Base-by-base conservation (phyloP, 768 basidiomycete genomes). In the Termitomyces sp. region DNA sequence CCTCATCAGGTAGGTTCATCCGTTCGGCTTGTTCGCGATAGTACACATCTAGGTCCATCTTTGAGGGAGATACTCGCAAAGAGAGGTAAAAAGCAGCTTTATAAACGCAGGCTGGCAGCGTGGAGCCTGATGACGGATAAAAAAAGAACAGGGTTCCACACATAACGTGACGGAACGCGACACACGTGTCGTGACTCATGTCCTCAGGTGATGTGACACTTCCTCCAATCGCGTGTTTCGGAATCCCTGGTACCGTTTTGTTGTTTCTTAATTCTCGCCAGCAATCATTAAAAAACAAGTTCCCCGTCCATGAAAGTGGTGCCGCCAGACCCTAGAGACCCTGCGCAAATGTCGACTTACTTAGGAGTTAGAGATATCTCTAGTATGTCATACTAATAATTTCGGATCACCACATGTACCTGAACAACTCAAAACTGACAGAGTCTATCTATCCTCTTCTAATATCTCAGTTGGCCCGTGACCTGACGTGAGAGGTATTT, bases 1-100 rank as follows among this genome's bases (percentile, higher is more conserved):
- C 78, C 66, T 85, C 82, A 41, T 84, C 80, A 3, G 82, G 80
- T 18, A 81, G 59, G 48, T 73, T 76, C 82, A 86, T 81, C 9
- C 74, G 76, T 55, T 69, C 71, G 53, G 86, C 81, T 68, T 81
- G 82, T 67, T 86, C 85, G 22, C 67, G 68, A 63, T 81, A 87
- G 61, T 83, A 86, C 1, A 71, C 68, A 12, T 83, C 75, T 13
- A 78, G 33, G 57, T 78, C 75, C 42, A 73, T 67, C 62, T 72
- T n/a, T 68, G 58, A 68, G 57, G 50, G 36, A 36, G 37, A 37
- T 57, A 1, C 41, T 18, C n/a, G 16, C 8, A 41, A 18, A 48
- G 31, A 49, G 22, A 46, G 53, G 20, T 6, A 11, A 57, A n/a
- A 44, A 50, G 52, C 58, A 50, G 54, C 22, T 61, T 61, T 65